phyloP scores from a whole-genome alignment of 1,284 basidiomycete species.

The Meira miltonrushii region DNA sequence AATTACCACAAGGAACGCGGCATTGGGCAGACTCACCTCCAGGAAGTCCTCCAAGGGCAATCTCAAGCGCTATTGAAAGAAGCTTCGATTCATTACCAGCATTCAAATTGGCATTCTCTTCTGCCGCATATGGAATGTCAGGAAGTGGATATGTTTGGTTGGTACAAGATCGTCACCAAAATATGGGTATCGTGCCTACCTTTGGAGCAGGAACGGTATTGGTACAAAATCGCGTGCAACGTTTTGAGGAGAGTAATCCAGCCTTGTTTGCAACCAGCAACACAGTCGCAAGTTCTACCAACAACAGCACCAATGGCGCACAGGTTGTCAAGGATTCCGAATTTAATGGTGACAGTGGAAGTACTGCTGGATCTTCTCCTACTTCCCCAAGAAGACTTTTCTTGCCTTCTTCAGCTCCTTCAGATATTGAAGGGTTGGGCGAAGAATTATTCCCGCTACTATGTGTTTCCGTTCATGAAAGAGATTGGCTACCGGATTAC shows the following conservation, averaged over 20 bases:
- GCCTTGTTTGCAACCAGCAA: conserved; percentile 19
- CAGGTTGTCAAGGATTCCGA: too few species aligned
- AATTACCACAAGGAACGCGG: neutral
- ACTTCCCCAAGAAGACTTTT: conserved; percentile 11
- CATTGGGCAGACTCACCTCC: conserved; percentile 6
- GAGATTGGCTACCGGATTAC: conserved; percentile 81
- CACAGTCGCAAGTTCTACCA: too few species aligned
- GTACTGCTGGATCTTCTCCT: too few species aligned
- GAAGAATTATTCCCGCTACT: conserved; percentile 70
- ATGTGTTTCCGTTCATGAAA: conserved; percentile 81
- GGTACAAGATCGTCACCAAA: conserved; percentile 65
- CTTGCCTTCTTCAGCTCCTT: too few species aligned
- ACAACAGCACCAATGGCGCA: too few species aligned
- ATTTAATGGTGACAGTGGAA: too few species aligned
- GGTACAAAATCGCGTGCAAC: conserved; percentile 55
- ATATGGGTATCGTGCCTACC: conserved; percentile 71
- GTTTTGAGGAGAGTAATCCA: conserved; percentile 19
- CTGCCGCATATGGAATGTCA: conserved; percentile 70
- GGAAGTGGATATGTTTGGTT: conserved; percentile 81
- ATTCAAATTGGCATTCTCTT: conserved; percentile 71
- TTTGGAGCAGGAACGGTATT: conserved; percentile 86
- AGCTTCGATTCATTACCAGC: conserved; percentile 64
- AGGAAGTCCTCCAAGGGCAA: neutral
- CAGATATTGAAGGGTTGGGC: conserved; percentile 49
- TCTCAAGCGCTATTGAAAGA: conserved; percentile 59